A percentile compares a stretch with the other conserved stretches of the same genome.
These are phyloP conservation scores for Opeltia flavorubescens DNA, from an alignment of 495 filamentous ascomycete genomes.

Conservation along the genomic window DNA sequence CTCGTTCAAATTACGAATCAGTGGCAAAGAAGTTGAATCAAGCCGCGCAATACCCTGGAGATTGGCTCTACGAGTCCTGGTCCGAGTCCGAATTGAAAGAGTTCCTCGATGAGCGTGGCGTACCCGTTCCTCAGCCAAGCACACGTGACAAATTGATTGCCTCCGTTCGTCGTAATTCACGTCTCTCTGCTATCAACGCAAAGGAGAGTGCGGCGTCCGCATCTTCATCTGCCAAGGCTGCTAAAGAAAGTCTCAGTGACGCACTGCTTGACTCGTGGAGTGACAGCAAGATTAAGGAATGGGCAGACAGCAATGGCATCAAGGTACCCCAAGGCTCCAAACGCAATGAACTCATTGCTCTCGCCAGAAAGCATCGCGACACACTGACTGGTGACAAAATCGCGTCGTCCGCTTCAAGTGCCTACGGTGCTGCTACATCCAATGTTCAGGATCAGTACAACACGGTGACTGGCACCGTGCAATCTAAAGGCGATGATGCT, in stretches of 20 bases:
- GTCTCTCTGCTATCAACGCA: slow-evolving; percentile 53
- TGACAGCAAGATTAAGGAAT: slow-evolving; percentile 66
- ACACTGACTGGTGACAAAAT: slow-evolving; percentile 54
- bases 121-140: slow-evolving; percentile 74
- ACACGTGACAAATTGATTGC: slow-evolving; percentile 82
- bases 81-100: slow-evolving; percentile 60
- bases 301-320: slow-evolving; percentile 60
- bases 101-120: slow-evolving; percentile 82
- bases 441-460: slow-evolving; percentile 66
- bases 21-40: slow-evolving; percentile 74
- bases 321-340: slow-evolving; percentile 81
- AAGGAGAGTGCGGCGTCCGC: slow-evolving; percentile 46
- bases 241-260: slow-evolving; percentile 60
- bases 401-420: slow-evolving; percentile 45
- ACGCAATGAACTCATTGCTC: slow-evolving; percentile 77
- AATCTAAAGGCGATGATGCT: slow-evolving; percentile 47
- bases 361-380: slow-evolving; percentile 80
- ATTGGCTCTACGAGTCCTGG: slow-evolving; percentile 91
- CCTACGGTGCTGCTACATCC: slow-evolving; percentile 68
- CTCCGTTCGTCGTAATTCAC: slow-evolving; percentile 78
- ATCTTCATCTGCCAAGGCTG: slow-evolving; percentile 49
- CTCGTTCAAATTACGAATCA: slow-evolving; percentile 68
- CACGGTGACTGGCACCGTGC: slow-evolving; percentile 56
- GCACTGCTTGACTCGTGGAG: slow-evolving; percentile 80
- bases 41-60: slow-evolving; percentile 72